These are phyloP conservation scores for Sarocladium brachiariae DNA, from an alignment of 2,329 filamentous ascomycete genomes.

Conservation along the genomic window DNA sequence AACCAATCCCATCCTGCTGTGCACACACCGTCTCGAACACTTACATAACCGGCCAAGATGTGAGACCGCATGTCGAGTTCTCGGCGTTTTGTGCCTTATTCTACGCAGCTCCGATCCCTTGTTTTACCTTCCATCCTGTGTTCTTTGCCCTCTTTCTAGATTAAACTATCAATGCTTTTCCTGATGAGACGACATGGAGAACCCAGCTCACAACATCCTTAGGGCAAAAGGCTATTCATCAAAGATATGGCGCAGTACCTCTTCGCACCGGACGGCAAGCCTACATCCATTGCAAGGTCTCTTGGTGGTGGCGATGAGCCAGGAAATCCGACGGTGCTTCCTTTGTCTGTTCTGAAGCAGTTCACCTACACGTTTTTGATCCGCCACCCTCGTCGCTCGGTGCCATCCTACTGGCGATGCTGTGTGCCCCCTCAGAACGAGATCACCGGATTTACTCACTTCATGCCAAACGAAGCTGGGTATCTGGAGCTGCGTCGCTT, in stretches of 20 bases:
- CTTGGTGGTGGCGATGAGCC: constrained; percentile 59
- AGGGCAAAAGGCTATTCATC: constrained; percentile 93
- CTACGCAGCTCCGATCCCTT: too few species aligned
- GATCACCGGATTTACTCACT: constrained; percentile 78
- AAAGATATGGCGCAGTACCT: constrained; percentile 97
- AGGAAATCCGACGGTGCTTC: constrained; percentile 80
- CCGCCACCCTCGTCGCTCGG: constrained; percentile 84
- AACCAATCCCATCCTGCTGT: too few species aligned
- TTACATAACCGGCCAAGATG: too few species aligned
- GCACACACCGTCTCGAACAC: too few species aligned
- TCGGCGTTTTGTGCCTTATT: too few species aligned
- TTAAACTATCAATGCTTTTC: too few species aligned
- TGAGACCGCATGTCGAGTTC: too few species aligned
- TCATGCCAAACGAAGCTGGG: constrained; percentile 82
- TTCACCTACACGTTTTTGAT: constrained; percentile 98
- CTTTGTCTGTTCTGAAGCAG: constrained; percentile 61
- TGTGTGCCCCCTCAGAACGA: constrained; percentile 79
- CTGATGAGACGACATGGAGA: background rate
- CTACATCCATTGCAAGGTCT: constrained; percentile 70
- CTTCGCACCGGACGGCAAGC: constrained; percentile 64
- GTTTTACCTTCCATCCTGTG: too few species aligned
- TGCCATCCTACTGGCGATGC: constrained; percentile 93
- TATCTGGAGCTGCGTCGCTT: constrained; percentile 81
- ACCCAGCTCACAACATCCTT: constrained; percentile 9
- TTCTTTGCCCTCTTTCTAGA: too few species aligned